Evolutionary conservation across 2,329 filamentous ascomycete genomes (phyloP).

Genomic region (Colletotrichum sp.): DNA sequence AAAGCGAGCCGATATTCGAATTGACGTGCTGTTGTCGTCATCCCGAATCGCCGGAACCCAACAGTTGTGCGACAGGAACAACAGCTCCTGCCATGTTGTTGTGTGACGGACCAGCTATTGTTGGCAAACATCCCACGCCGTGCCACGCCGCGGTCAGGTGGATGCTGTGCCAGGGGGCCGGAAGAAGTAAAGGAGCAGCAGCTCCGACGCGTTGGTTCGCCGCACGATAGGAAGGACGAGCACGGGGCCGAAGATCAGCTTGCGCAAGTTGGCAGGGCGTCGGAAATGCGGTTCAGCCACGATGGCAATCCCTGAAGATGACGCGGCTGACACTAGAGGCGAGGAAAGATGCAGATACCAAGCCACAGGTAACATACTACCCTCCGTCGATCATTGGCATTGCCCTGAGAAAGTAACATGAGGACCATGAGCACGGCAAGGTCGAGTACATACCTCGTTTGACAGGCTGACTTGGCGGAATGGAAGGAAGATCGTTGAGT

Average conservation of each 20-base stretch:
- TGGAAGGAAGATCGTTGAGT: not conserved
- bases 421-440: not conserved
- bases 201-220: not conserved
- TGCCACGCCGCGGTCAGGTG: not conserved
- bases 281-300: not conserved
- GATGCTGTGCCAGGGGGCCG: not conserved
- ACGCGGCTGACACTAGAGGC: not conserved
- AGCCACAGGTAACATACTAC: not conserved
- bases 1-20: not conserved
- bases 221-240: not conserved
- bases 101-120: not conserved
- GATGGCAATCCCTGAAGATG: not conserved
- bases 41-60: not conserved
- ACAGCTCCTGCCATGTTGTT: not conserved
- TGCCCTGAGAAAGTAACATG: not conserved
- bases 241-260: not conserved
- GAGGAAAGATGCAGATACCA: not conserved
- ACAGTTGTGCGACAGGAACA: not conserved
- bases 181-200: not conserved
- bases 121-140: not conserved
- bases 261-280: not conserved
- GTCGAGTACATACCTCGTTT: not conserved
- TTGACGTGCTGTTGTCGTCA: constrained; percentile 10
- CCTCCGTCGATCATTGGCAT: not conserved
- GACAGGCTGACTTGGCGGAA: not conserved